Conservation (phyloP, 1,284 basidiomycete genomes). For the Ustilago crameri region DNA sequence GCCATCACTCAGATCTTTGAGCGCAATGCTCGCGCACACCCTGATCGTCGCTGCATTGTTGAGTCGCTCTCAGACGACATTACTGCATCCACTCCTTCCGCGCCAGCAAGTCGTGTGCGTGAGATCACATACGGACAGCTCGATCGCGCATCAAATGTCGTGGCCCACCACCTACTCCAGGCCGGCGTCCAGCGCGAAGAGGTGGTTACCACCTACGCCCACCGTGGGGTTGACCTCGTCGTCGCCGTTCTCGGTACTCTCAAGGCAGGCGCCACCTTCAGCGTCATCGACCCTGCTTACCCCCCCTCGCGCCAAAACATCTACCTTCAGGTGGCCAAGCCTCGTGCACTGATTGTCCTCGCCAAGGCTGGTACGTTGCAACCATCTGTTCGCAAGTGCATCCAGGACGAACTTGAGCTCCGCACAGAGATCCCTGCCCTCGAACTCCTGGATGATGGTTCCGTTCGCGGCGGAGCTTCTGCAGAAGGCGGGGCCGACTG, state of each 20-base stretch:
- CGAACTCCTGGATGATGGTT: slow-evolving; percentile 74
- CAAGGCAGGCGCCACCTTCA: slow-evolving; percentile 97
- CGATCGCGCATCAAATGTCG: slow-evolving; percentile 84
- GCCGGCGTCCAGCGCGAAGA: slow-evolving; percentile 90
- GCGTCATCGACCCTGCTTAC: slow-evolving; percentile 98
- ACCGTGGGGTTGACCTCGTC: slow-evolving; percentile 94
- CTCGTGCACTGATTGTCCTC: slow-evolving; percentile 90
- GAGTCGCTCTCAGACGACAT: slow-evolving; percentile 72
- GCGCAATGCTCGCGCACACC: slow-evolving; percentile 59
- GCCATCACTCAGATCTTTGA: slow-evolving; percentile 81
- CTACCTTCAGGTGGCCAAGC: slow-evolving; percentile 92
- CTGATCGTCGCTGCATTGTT: slow-evolving; percentile 63
- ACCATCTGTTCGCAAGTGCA: slow-evolving; percentile 85
- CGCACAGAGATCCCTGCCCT: slow-evolving; percentile 93
- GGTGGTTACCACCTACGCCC: slow-evolving; percentile 98
- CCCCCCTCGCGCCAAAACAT: slow-evolving; percentile 93
- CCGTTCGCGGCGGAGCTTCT: slow-evolving; percentile 75
- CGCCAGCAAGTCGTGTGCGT: slow-evolving; percentile 71
- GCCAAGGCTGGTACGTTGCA: slow-evolving; percentile 87
- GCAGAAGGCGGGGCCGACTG: slow-evolving; percentile 68
- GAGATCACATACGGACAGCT: slow-evolving; percentile 85
- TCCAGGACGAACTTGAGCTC: slow-evolving; percentile 80
- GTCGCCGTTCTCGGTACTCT: slow-evolving; percentile 96
- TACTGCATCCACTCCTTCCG: slow-evolving; percentile 75
- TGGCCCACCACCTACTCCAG: slow-evolving; percentile 89